These are phyloP conservation scores for Phytomonas francai DNA, from an alignment of 208 protist species.

Conservation along the genomic window DNA sequence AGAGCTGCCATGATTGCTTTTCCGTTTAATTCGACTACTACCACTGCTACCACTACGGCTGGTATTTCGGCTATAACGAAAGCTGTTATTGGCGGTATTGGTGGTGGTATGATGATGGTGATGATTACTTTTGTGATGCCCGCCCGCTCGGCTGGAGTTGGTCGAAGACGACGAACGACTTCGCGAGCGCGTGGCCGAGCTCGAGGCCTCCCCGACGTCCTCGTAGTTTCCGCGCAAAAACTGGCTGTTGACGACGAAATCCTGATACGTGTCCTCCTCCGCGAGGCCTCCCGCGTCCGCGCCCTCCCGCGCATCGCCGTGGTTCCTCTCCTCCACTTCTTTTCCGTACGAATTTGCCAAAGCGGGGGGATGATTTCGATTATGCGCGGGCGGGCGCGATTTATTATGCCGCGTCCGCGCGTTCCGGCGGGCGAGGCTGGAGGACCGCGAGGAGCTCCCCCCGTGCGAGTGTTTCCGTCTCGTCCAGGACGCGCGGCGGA, in stretches of 20 bases:
- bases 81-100: slow-evolving; percentile 14
- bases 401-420: neutral
- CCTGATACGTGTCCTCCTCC: slow-evolving; percentile 31
- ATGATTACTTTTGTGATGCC: neutral
- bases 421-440: neutral
- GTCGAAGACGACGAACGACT: slow-evolving; percentile 13
- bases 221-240: slow-evolving; percentile 47
- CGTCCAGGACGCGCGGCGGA: slow-evolving; percentile 15
- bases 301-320: neutral
- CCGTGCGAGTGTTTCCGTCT: slow-evolving; percentile 1
- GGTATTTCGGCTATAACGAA: slow-evolving; percentile 6
- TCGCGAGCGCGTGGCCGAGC: slow-evolving; percentile 19
- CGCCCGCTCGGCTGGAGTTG: neutral
- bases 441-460: neutral
- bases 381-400: neutral
- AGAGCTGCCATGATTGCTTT: neutral
- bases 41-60: slow-evolving; percentile 12
- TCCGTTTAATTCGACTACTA: neutral
- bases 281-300: slow-evolving; percentile 6
- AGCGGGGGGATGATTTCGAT: neutral
- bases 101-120: neutral
- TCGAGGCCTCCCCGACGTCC: slow-evolving; percentile 21
- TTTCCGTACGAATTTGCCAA: too few species aligned
- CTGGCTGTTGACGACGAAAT: slow-evolving; percentile 50
- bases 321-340: too few species aligned